These are phyloP conservation scores for Paramecium pentaurelia DNA, from an alignment of 73 alveolate genomes.

Conservation along the genomic window DNA sequence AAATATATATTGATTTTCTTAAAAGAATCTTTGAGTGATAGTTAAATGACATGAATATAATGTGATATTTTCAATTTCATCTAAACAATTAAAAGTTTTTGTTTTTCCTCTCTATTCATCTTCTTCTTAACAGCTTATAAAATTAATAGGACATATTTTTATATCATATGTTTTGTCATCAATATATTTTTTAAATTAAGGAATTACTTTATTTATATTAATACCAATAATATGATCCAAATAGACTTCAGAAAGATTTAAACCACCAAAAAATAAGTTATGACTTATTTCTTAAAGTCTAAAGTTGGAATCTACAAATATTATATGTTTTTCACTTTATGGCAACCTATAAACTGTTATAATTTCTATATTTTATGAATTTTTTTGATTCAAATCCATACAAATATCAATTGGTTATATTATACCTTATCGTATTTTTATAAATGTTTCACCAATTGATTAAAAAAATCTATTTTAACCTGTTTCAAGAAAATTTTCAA, in stretches of 20 bases:
- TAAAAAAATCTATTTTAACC: constrained; percentile 1
- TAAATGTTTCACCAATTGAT: not conserved
- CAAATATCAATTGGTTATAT: not conserved
- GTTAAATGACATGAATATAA: not conserved
- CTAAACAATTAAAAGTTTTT: not conserved
- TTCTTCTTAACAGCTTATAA: not conserved
- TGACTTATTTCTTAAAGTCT: not conserved
- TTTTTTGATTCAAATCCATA: not conserved
- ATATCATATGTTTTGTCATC: not conserved
- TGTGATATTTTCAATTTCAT: not conserved
- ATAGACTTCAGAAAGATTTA: not conserved
- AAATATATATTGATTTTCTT: not conserved
- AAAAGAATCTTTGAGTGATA: not conserved
- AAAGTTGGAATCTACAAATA: not conserved
- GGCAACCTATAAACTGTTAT: not conserved
- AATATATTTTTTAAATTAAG: not conserved
- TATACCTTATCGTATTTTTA: not conserved
- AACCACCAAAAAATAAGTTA: not conserved
- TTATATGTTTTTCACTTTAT: not conserved
- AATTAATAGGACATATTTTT: not conserved
- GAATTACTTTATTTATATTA: not conserved
- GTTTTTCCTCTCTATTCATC: not conserved
- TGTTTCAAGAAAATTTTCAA: not conserved
- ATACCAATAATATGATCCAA: not conserved
- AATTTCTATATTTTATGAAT: not conserved